These are phyloP conservation scores for Aurinia saxatilis DNA, from an alignment of 345 rosid genomes.

Conservation along the genomic window DNA sequence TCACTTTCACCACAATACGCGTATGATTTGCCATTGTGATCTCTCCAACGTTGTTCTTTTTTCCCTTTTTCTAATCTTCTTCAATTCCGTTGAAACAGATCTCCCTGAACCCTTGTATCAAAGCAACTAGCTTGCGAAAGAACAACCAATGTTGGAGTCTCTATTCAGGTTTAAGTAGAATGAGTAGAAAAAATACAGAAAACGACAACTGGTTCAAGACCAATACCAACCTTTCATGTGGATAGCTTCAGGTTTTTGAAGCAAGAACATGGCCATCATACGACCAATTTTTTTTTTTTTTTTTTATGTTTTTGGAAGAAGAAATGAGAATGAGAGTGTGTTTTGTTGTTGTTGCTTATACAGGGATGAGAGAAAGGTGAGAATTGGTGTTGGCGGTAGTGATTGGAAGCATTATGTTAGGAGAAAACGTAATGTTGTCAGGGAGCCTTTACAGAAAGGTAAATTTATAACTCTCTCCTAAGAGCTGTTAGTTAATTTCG, in stretches of 20 bases:
- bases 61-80: no score
- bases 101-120: no score
- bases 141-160: constrained; percentile 8
- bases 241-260: constrained; percentile 75
- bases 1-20: no score
- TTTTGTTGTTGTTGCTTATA: constrained; percentile 19
- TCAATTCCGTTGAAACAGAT: no score
- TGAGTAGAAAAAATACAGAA: constrained; percentile 60
- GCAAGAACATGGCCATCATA: constrained; percentile 55
- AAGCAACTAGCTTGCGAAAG: no score
- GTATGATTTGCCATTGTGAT: no score
- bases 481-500: background rate
- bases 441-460: constrained; percentile 79
- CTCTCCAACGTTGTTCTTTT: no score
- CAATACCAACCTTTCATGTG: constrained; percentile 43
- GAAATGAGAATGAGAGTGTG: background rate
- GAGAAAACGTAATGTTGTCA: constrained; percentile 82
- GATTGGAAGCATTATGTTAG: constrained; percentile 95
- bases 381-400: constrained; percentile 93
- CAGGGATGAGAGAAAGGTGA: constrained; percentile 81
- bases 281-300: no score
- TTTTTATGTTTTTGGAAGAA: no score
- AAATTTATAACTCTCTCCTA: background rate
- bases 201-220: constrained; percentile 57
- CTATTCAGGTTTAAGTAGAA: constrained; percentile 31